Conservation (phyloP, 805 yeast species). For the Yarrowia deformans region DNA sequence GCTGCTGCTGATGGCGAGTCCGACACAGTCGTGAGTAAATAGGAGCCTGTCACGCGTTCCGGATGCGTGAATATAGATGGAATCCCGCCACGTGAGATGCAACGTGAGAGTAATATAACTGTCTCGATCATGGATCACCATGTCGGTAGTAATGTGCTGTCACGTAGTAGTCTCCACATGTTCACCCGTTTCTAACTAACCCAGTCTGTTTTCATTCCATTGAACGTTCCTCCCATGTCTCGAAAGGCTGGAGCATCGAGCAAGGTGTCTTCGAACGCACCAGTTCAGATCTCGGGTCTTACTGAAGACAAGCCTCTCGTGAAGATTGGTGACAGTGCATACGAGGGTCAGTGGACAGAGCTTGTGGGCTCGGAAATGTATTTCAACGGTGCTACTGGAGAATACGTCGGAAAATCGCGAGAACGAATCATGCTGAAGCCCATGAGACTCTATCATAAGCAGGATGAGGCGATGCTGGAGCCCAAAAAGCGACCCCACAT, state of each 20-base stretch:
- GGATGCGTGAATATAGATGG: conserved; percentile 5
- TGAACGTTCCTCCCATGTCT: conserved; percentile 53
- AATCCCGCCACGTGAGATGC: conserved; percentile 9
- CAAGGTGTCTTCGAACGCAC: conserved; percentile 52
- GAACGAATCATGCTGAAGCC: conserved; percentile 46
- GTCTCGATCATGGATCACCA: conserved; percentile 5
- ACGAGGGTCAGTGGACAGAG: conserved; percentile 77
- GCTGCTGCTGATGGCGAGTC: conserved; percentile 25
- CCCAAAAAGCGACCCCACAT: conserved; percentile 34
- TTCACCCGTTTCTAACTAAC: neutral
- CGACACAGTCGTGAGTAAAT: conserved; percentile 41
- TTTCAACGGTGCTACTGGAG: conserved; percentile 47
- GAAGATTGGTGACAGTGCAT: conserved; percentile 64
- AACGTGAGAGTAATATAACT: conserved; percentile 17
- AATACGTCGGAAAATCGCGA: conserved; percentile 45
- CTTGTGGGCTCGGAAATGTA: conserved; percentile 78
- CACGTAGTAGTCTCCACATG: neutral
- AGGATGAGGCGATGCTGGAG: conserved; percentile 30
- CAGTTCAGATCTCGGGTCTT: conserved; percentile 64
- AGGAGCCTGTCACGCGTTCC: neutral
- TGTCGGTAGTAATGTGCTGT: conserved; percentile 21
- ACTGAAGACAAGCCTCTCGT: conserved; percentile 63
- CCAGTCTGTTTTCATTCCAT: conserved; percentile 59
- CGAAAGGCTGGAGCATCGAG: conserved; percentile 34
- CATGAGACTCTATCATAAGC: conserved; percentile 32